Evolutionary conservation across 2,329 filamentous ascomycete species (phyloP), one percentile per base, ranked within the genome.

Genomic region (Verticillium nubilum): DNA sequence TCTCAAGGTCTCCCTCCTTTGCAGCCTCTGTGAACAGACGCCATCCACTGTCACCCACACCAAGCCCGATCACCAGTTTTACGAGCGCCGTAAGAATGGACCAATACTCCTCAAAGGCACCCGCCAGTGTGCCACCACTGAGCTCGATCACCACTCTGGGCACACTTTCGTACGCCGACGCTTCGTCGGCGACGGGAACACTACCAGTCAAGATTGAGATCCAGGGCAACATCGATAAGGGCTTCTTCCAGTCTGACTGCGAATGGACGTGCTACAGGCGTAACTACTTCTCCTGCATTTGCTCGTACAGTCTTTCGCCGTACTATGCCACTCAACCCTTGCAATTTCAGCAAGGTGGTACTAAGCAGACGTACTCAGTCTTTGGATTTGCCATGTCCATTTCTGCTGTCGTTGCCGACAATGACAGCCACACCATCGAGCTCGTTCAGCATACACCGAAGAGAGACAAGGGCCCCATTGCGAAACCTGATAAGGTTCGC

Each of bases 201-300:
- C 76, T 77, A 2, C 76, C 79, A 1, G 81, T 95, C 64, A 87
- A 86, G 63, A 82, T 90, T 23, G 88, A 90, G 15, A 90, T 97
- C 63, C 81, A 87, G 29, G 91, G 90, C 35, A 88, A 86, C 67
- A 92, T 96, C 61, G 91, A 96, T 72, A 96, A 96, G 67, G 92
- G 92, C 0, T 96, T 96, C 75, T 96, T 97, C 70, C 78, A 87
- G 35, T 83, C 83, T 3, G 92, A 96, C 59, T 81, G 84, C 19
- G 91, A 93, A 67, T 97, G 92, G 92, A 97, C 92, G 0, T 96
- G 92, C 75, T 97, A 97, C 71, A 83, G 92, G 33, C 84, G 93
- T 52, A 97, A 97, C 72, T 97, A 97, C 74, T 95, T 97, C 71
- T 88, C 90, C 0, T 92, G 95, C 58, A 85, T 88, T 57, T 94